Conservation (phyloP, 208 protist genomes). For the Leishmania tropica region DNA sequence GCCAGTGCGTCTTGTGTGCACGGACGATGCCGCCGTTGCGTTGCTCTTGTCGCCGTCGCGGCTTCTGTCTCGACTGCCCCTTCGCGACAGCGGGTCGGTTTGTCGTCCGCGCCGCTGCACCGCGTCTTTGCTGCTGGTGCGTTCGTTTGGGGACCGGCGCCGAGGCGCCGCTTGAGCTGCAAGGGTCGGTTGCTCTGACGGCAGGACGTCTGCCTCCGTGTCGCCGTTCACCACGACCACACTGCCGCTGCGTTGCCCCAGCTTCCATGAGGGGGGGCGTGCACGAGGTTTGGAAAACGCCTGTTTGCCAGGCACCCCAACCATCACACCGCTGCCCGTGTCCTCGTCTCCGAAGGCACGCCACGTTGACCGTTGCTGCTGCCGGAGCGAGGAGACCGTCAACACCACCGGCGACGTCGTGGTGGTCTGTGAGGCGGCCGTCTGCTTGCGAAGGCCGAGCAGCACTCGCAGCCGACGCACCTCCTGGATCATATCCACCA, state of each 20-base stretch:
- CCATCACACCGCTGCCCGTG: background rate
- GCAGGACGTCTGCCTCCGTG: background rate
- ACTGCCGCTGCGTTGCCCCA: background rate
- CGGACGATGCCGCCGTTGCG: background rate
- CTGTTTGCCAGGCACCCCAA: background rate
- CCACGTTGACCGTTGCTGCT: constrained; percentile 1
- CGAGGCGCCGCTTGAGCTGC: background rate
- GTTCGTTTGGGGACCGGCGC: constrained; percentile 1
- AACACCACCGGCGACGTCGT: constrained; percentile 28
- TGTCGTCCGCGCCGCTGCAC: background rate
- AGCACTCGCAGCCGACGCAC: constrained; percentile 34
- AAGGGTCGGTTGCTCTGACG: background rate
- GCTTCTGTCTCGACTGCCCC: background rate
- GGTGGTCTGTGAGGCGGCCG: constrained; percentile 18
- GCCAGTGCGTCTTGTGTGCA: constrained; percentile 1
- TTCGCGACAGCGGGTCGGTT: background rate
- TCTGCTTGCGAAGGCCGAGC: constrained; percentile 22
- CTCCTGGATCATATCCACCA: constrained; percentile 55
- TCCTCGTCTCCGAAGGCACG: background rate
- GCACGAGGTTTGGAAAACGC: background rate
- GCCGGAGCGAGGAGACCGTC: constrained; percentile 8
- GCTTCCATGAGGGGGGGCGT: background rate
- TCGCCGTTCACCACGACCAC: constrained; percentile 1
- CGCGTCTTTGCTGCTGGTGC: background rate
- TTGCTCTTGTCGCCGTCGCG: constrained; percentile 2